Evolutionary conservation across 768 basidiomycete genomes (phyloP).

Genomic region (Kwoniella pini): DNA sequence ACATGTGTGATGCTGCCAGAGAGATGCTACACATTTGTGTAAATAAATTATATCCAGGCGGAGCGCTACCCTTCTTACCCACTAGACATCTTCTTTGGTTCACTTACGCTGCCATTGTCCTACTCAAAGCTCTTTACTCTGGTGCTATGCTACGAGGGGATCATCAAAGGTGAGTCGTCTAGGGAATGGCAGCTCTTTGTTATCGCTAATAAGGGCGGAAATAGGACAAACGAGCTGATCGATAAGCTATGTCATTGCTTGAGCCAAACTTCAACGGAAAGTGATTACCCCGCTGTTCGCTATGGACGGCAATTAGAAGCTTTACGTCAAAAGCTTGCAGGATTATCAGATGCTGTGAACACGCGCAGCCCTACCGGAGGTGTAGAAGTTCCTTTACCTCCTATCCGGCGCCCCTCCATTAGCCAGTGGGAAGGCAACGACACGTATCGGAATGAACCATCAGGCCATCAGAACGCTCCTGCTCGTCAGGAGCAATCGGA

Average conservation of each 20-base stretch:
- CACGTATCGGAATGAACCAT: not conserved
- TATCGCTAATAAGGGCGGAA: not conserved
- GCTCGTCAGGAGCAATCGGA: not conserved
- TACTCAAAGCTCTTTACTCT: slow-evolving; percentile 52
- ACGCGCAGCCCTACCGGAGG: slow-evolving; percentile 33
- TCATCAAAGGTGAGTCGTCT: slow-evolving; percentile 37
- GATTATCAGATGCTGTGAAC: slow-evolving; percentile 32
- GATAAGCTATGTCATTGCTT: slow-evolving; percentile 45
- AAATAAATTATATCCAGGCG: slow-evolving; percentile 44
- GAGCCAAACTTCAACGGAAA: slow-evolving; percentile 35
- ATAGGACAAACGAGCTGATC: slow-evolving; percentile 42
- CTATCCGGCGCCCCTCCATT: slow-evolving; percentile 4
- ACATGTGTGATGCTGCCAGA: slow-evolving; percentile 48
- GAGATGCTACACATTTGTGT: slow-evolving; percentile 48
- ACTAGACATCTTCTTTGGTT: slow-evolving; percentile 51
- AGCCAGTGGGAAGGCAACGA: not conserved
- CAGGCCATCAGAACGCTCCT: not conserved
- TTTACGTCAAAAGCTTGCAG: slow-evolving; percentile 36
- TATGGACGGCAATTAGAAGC: slow-evolving; percentile 45
- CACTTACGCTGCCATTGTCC: slow-evolving; percentile 49
- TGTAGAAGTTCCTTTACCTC: slow-evolving; percentile 24
- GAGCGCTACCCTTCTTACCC: slow-evolving; percentile 46
- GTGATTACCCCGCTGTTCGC: slow-evolving; percentile 45
- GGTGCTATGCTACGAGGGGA: slow-evolving; percentile 52
- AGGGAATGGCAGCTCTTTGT: not conserved